Evolutionary conservation across 352 stramenopile species (phyloP), one percentile per base, ranked within the genome.

Genomic region (Phytophthora syringae): DNA sequence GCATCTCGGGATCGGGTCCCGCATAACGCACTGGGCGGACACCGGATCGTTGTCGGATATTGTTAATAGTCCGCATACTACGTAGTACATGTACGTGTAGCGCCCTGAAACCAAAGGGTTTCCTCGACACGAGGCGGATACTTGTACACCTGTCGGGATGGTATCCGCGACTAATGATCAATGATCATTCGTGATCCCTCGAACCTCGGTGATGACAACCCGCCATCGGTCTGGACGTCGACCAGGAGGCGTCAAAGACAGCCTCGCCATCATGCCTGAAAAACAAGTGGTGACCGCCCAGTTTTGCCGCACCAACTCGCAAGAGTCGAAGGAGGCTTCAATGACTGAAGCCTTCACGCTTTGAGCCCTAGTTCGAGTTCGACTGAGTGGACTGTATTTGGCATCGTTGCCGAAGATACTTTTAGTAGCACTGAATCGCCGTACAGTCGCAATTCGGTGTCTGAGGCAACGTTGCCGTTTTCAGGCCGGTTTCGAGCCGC

Each of bases 181-280:
- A n/a, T n/a, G n/a, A n/a, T n/a, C n/a, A n/a, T n/a, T n/a, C n/a
- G n/a, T n/a, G n/a, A n/a, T n/a, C n/a, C n/a, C n/a, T n/a, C 43
- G 45, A 69, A 70, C 25, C 52, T 24, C 15, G 5, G 28, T 37
- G 58, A 58, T 74, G 62, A 64, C 57, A 72, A 48, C 52, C 52
- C 57, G 51, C 57, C 52, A 74, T 71, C 59, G 50, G 47, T 65
- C 64, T 32, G 64, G 56, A 58, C 37, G 51, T 67, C 64, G 50
- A 60, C 36, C 21, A 60, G 43, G 39, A 51, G 24, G 34, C 57
- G 28, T 21, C 45, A 72, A 67, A 68, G 30, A 70, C 27, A 52
- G 50, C 50, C 21, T 37, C 28, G 37, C 24, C 36, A 49, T 47
- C 37, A 24, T 66, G 55, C 65, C 20, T 2, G 32, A 61, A 63